Evolutionary conservation across 2,329 filamentous ascomycete species (phyloP).

Genomic region (Venturia carpophila): DNA sequence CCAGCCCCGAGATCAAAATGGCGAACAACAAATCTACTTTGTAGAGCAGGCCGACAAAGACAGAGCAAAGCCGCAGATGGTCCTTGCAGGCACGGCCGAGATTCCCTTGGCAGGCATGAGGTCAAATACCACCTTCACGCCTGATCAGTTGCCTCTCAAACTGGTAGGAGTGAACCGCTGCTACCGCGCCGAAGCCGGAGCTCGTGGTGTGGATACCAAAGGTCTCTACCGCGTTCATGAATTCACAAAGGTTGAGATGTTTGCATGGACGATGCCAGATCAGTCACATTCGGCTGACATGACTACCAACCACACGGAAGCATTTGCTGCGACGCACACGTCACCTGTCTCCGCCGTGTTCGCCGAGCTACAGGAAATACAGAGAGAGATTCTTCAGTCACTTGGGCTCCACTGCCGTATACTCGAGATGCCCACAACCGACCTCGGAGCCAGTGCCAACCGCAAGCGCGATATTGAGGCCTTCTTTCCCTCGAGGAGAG

Average conservation of each 20-base stretch:
- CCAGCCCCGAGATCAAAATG: conserved; percentile 81
- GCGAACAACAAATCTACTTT: conserved; percentile 85
- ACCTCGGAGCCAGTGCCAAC: conserved; percentile 80
- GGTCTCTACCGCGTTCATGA: conserved; percentile 95
- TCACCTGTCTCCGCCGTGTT: conserved; percentile 54
- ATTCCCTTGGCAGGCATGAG: conserved; percentile 91
- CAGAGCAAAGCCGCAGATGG: conserved; percentile 55
- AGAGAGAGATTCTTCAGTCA: conserved; percentile 70
- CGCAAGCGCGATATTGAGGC: conserved; percentile 92
- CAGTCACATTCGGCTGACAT: not conserved
- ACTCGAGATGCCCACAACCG: conserved; percentile 81
- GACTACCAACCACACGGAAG: conserved; percentile 13
- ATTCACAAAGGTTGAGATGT: conserved; percentile 97
- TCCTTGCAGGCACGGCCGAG: conserved; percentile 82
- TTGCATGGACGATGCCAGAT: conserved; percentile 73
- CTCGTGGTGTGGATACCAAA: conserved; percentile 82
- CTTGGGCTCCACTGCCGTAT: conserved; percentile 80
- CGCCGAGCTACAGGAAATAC: conserved; percentile 77
- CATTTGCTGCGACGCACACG: conserved; percentile 25
- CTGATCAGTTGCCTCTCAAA: conserved; percentile 63
- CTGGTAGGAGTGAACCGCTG: conserved; percentile 81
- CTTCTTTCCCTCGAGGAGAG: conserved; percentile 70
- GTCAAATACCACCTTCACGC: conserved; percentile 61
- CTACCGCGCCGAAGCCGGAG: conserved; percentile 91
- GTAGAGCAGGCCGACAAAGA: conserved; percentile 62